Conservation (phyloP, 257 asterid genomes). For the Orobanche coerulescens region DNA sequence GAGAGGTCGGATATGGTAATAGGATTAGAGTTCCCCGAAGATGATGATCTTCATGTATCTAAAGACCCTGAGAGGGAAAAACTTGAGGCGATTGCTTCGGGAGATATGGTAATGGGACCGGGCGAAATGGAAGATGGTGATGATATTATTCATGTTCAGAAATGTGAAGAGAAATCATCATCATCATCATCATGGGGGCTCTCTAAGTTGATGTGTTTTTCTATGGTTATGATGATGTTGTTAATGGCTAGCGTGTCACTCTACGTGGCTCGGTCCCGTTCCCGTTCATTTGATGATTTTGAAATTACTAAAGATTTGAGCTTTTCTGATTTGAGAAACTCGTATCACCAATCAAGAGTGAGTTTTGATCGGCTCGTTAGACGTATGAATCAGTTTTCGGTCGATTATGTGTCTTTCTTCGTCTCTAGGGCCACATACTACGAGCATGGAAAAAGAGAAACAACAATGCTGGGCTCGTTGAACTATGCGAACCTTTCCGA, state of each 20-base stretch:
- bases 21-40: not conserved
- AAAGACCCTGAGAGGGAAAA: constrained; percentile 30
- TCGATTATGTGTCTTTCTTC: constrained; percentile 26
- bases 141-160: constrained; percentile 22
- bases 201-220: constrained; percentile 28
- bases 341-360: constrained; percentile 31
- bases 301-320: constrained; percentile 24
- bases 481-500: constrained; percentile 52
- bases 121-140: constrained; percentile 27
- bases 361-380: constrained; percentile 27
- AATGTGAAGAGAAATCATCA: constrained; percentile 25
- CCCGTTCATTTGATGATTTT: constrained; percentile 31
- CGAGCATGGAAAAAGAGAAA: constrained; percentile 28
- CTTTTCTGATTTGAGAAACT: constrained; percentile 27
- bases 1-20: constrained; percentile 7
- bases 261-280: constrained; percentile 16
- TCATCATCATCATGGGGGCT: constrained; percentile 20
- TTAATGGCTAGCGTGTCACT: constrained; percentile 36
- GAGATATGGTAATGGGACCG: constrained; percentile 25
- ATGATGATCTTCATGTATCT: not conserved
- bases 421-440: constrained; percentile 30
- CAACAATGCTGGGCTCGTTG: constrained; percentile 20
- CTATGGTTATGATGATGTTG: constrained; percentile 36
- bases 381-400: constrained; percentile 32
- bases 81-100: constrained; percentile 25